Base-by-base conservation (phyloP, 805 yeast species). In the Starmerella etchellsii region DNA sequence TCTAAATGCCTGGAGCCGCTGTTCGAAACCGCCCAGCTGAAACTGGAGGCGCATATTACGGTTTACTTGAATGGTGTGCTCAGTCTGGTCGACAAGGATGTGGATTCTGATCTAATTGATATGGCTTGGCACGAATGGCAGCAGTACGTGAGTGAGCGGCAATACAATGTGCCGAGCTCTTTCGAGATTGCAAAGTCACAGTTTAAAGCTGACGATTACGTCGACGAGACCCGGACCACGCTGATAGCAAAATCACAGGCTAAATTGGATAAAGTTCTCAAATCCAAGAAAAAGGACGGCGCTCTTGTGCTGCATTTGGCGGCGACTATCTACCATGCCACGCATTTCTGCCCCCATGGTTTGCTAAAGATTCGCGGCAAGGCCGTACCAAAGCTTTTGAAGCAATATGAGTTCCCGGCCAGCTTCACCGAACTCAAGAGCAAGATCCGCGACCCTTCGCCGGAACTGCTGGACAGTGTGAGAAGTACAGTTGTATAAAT, bases 281-380 rank as follows among this genome's bases (percentile, higher is more conserved):
- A 50, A 39, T 46, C 53, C 11, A 24, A 31, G 9, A 40, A 38
- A 23, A 32, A 31, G 16, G 55, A 57, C 25, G 47, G 55, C 2
- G 54, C 60, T 5, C 37, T 44, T 19, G 37, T 50, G 11, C 45
- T 58, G 26, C 60, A 54, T 31, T 34, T 55, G 23, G 57, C 61
- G 1, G 44, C 48, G 3, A 43, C 48, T 6, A 37, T 52, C 5
- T 42, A 41, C 29, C 53, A 53, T 30, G 47, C 54, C 3, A 16
- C 20, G 5, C 36, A 44, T 16, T 34, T 33, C 19, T 38, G 40
- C 4, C 42, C 47, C 8, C 26, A 27, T 4, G 56, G 55, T 2
- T 28, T 49, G 10, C 44, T 58, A 18, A 44, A 50, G 19, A 41
- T 55, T 22, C 36, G 50, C 4, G 61, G 62, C 14, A 57, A 56